Conservation (phyloP, 225 moss, liverwort and hornwort genomes). For the Bryum argenteum region DNA sequence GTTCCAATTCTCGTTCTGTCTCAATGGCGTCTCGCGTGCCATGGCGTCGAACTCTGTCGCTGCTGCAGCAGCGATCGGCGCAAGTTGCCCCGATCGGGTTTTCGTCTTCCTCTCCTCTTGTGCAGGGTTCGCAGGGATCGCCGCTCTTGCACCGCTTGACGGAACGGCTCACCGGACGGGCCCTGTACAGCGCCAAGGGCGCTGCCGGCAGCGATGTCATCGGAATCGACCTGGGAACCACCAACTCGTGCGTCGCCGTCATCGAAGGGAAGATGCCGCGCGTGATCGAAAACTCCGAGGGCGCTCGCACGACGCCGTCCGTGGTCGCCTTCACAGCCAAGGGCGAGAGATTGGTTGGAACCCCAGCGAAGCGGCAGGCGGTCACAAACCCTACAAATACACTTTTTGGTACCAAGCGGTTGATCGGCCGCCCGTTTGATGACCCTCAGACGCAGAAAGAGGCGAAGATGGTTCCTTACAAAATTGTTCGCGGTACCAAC, state of each 20-base stretch:
- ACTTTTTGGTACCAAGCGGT: slow-evolving; percentile 45
- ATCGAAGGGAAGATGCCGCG: slow-evolving; percentile 62
- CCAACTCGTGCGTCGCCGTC: slow-evolving; percentile 61
- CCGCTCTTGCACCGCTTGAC: slow-evolving; percentile 38
- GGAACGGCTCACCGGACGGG: slow-evolving; percentile 17
- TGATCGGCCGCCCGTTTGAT: slow-evolving; percentile 53
- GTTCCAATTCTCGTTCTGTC: background rate
- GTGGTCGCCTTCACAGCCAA: slow-evolving; percentile 51
- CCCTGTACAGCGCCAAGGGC: slow-evolving; percentile 51
- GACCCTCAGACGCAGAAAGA: slow-evolving; percentile 59
- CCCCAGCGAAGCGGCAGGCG: slow-evolving; percentile 53
- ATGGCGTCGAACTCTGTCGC: slow-evolving; percentile 46
- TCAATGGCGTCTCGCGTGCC: slow-evolving; percentile 47
- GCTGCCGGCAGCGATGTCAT: slow-evolving; percentile 58
- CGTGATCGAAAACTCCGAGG: slow-evolving; percentile 56
- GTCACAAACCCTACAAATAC: slow-evolving; percentile 50
- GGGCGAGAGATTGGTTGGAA: slow-evolving; percentile 54
- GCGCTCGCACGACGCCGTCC: slow-evolving; percentile 52
- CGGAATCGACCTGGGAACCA: slow-evolving; percentile 67
- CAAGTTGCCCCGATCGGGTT: background rate
- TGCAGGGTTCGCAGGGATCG: slow-evolving; percentile 47
- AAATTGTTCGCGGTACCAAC: slow-evolving; percentile 49
- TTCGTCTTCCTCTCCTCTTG: slow-evolving; percentile 7
- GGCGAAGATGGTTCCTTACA: slow-evolving; percentile 61
- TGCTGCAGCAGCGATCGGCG: slow-evolving; percentile 44